Conservation (phyloP, 2,329 filamentous ascomycete species). For the Diaporthe velutina region DNA sequence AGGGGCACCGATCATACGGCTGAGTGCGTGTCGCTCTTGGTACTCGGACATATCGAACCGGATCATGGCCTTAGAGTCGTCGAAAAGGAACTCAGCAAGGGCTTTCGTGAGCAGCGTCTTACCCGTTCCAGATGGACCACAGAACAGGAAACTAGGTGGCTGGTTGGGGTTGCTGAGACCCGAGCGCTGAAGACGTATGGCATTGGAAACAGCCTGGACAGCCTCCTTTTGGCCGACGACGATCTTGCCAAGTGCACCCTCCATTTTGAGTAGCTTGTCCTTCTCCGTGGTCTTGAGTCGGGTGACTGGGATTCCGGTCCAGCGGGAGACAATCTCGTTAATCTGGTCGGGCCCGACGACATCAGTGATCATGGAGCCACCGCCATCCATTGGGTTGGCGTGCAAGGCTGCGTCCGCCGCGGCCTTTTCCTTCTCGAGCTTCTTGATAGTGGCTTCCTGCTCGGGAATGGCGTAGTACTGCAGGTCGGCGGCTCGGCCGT, state of each 20-base stretch:
- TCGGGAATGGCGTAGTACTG: conserved; percentile 98
- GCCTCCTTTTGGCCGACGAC: conserved; percentile 97
- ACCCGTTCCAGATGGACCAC: conserved; percentile 96
- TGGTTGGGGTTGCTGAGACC: conserved; percentile 96
- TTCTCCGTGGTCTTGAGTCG: conserved; percentile 95
- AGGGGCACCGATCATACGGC: conserved; percentile 97
- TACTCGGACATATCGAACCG: conserved; percentile 99
- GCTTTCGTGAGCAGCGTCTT: conserved; percentile 98
- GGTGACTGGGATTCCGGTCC: conserved; percentile 98
- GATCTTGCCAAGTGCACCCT: conserved; percentile 83
- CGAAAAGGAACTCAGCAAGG: conserved; percentile 96
- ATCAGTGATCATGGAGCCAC: conserved; percentile 86
- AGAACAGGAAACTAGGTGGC: conserved; percentile 98
- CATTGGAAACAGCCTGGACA: conserved; percentile 92
- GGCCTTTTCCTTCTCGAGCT: conserved; percentile 84
- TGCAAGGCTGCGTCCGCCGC: conserved; percentile 80
- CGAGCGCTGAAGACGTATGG: conserved; percentile 94
- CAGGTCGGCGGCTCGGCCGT: conserved; percentile 89
- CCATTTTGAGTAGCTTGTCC: conserved; percentile 98
- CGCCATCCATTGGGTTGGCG: conserved; percentile 66
- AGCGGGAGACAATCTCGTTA: conserved; percentile 96
- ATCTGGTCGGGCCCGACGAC: conserved; percentile 97
- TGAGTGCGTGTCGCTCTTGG: conserved; percentile 95
- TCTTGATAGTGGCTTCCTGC: conserved; percentile 82
- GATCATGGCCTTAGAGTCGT: conserved; percentile 97